Base-by-base conservation (phyloP, 169 alveolate genomes). In the Eimeria sp. region DNA sequence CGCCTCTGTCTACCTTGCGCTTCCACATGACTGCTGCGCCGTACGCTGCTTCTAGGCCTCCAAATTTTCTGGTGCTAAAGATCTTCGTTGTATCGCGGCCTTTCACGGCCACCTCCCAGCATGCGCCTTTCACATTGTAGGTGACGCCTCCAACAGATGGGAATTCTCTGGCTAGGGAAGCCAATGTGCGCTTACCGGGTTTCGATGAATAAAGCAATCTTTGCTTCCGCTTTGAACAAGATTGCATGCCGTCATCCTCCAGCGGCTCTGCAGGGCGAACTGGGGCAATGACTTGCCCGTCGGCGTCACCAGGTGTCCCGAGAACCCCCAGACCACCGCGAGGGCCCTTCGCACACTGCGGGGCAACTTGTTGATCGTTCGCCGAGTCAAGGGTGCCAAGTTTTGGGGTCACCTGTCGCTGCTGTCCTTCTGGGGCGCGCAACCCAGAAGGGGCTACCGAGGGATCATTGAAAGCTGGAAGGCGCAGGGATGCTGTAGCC, bases 51-150 rank as follows among this genome's bases (percentile, higher is more conserved):
- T 93, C 93, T 33, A 93, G 88, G 88, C 93, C 88, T 20, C 96
- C 96, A n/a, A 93, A 62, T n/a, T 80, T 62, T 23, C 96, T 40
- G 52, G 96, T 93, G 82, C 96, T 93, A 40, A 93, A 93, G 10
- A 82, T 71, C 68, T 93, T 80, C 30, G 95, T 58, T 9, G 95
- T 54, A 4, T 71, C 85, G 27, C 85, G 83, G 56, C 95, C 95
- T 71, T 88, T 88, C 11, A 71, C 72, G 6, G 95, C 85, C 66
- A 82, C 96, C 62, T 93, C 96, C 96, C 96, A 93, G 93, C 96
- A 93, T 18, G 96, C 96, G 4, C 96, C 74, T 80, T 93, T 93
- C 54, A 93, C 96, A 58, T 93, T 93, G 88, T 93, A 93, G 16
- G 80, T 82, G 16, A 93, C 89, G 54, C 96, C 96, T 13, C 80